phyloP scores from a whole-genome alignment of 176 grass and related monocot species.

The Leersia perrieri region DNA sequence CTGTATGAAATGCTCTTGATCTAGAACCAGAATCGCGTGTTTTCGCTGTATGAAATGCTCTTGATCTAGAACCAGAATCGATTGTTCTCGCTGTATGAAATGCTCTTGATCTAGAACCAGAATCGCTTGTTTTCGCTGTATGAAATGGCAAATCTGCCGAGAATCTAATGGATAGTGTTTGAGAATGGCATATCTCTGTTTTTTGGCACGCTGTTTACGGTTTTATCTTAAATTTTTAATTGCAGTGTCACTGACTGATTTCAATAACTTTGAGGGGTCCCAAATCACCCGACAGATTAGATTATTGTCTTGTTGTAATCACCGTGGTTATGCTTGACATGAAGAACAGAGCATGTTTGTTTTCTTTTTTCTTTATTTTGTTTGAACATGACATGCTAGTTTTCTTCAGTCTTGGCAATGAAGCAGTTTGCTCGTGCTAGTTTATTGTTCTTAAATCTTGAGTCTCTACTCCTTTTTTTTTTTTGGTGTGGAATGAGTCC shows the following conservation, averaged over 20 bases:
- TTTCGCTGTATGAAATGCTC: not conserved
- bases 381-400: not conserved
- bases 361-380: not conserved
- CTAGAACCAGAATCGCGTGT: too few relatives aligned
- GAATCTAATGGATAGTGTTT: not conserved
- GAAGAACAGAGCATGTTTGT: not conserved
- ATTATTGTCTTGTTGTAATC: not conserved
- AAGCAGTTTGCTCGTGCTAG: not conserved
- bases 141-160: not conserved
- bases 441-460: not conserved
- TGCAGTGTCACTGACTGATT: not conserved
- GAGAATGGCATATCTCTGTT: not conserved
- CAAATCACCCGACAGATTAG: not conserved
- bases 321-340: not conserved
- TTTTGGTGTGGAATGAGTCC: not conserved
- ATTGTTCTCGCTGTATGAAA: not conserved
- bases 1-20: not conserved
- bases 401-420: not conserved
- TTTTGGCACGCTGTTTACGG: not conserved
- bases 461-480: too few relatives aligned
- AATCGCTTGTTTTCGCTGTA: too few relatives aligned
- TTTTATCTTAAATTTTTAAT: too few relatives aligned
- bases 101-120: not conserved
- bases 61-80: not conserved
- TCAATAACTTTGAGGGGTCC: not conserved